Evolutionary conservation across 352 stramenopile species (phyloP), one percentile per base, ranked within the genome.

Genomic region (Globisporangium takayamanum): DNA sequence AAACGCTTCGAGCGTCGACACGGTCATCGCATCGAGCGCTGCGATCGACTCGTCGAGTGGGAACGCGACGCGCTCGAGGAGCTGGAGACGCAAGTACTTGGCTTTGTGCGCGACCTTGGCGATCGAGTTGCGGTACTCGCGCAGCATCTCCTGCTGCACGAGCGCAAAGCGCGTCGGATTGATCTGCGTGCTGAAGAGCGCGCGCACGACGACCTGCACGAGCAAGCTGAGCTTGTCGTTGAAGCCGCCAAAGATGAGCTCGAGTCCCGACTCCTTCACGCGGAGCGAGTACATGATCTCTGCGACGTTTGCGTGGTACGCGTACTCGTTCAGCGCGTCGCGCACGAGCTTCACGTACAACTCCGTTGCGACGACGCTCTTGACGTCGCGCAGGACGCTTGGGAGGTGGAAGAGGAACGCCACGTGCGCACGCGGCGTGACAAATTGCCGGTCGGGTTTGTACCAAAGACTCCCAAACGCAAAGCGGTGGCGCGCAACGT

Each of bases 161-260:
- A 88, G 68, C 25, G 76, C 69, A 44, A 92, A 92, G 11, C 80
- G 78, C 20, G 69, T n/a, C 28, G 71, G 58, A 14, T 62, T 60
- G n/a, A 89, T 69, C 44, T 72, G 55, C 6, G 75, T 77, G 11
- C 63, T 64, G 59, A 84, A 87, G 10, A 91, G 55, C 42, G 76
- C 73, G 3, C 73, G 47, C 47, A 83, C 59, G 28, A 92, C 77
- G n/a, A 86, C 72, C 26, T 88, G 57, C 14, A 88, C 76, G 47
- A 92, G 66, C 44, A 82, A n/a, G 16, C 71, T 59, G 20, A 90
- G 62, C 51, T 92, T 92, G 57, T 92, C 76, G 56, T 87, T 89
- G 49, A 88, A 92, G 15, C 82, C 82, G n/a, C 78, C 76, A 59
- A 86, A 84, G 37, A 88, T 61, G 26, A 92, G 64, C 61, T 90